Percentiles rank a stretch among this genome's conserved stretches.
These are phyloP conservation scores for Stylonectria norvegica DNA, from an alignment of 2,329 filamentous ascomycete species.

Conservation along the genomic window DNA sequence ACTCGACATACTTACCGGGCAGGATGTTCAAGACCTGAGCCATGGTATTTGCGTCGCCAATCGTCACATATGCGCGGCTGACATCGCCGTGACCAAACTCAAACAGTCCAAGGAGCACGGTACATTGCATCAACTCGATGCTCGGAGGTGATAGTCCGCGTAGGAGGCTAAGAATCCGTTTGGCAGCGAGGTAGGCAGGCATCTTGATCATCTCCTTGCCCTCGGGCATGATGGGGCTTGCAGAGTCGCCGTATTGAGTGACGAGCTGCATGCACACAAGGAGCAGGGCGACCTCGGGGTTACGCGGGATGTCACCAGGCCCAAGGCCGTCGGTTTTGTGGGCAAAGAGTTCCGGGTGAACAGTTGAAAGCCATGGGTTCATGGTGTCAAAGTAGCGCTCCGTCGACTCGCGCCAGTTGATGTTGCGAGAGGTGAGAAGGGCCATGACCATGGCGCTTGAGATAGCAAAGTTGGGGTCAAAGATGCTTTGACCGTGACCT, in stretches of 20 bases:
- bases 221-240: constrained; percentile 25
- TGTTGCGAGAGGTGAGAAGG: constrained; percentile 32
- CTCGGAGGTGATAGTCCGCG: constrained; percentile 34
- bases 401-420: constrained; percentile 37
- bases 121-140: constrained; percentile 41
- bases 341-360: constrained; percentile 39
- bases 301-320: constrained; percentile 15
- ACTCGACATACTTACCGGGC: constrained; percentile 36
- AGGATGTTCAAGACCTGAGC: constrained; percentile 34
- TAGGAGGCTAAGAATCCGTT: constrained; percentile 36
- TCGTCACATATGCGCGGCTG: constrained; percentile 39
- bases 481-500: constrained; percentile 21
- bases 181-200: constrained; percentile 37
- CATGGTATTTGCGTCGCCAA: constrained; percentile 39
- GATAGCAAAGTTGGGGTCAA: constrained; percentile 34
- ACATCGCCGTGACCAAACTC: constrained; percentile 44
- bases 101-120: constrained; percentile 40
- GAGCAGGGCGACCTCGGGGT: constrained; percentile 36
- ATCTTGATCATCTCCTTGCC: constrained; percentile 39
- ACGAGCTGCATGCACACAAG: constrained; percentile 43
- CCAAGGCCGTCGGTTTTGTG: constrained; percentile 23
- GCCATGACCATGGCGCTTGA: constrained; percentile 38
- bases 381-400: constrained; percentile 39
- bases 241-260: constrained; percentile 37
- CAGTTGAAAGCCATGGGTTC: constrained; percentile 40